phyloP scores from a whole-genome alignment of 352 stramenopile species.

The Phytophthora macrochlamydospora region DNA sequence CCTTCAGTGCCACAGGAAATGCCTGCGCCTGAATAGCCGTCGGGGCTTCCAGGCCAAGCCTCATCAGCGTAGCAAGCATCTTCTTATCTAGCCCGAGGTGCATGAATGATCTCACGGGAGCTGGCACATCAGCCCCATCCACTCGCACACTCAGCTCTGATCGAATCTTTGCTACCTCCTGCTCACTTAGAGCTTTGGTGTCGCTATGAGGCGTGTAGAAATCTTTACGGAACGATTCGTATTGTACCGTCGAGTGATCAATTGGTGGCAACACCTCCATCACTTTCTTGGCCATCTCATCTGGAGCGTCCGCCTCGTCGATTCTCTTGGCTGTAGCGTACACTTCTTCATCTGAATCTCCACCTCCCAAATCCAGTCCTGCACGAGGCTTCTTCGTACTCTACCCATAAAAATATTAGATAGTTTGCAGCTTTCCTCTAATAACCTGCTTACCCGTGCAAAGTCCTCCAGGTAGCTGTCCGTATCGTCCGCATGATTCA shows the following conservation, averaged over 20 bases:
- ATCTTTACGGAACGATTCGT: constrained; percentile 82
- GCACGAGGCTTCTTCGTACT: constrained; percentile 42
- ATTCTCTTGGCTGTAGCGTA: constrained; percentile 64
- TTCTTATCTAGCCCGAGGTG: constrained; percentile 71
- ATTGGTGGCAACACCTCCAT: constrained; percentile 82
- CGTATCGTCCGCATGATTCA: constrained; percentile 38
- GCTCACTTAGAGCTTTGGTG: constrained; percentile 33
- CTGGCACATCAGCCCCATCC: constrained; percentile 50
- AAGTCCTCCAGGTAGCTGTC: constrained; percentile 40
- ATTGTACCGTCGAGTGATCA: constrained; percentile 69
- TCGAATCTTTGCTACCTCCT: constrained; percentile 47
- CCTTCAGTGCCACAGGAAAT: constrained; percentile 81
- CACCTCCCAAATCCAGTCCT: constrained; percentile 5
- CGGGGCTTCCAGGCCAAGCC: constrained; percentile 71
- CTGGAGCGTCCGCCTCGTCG: constrained; percentile 32
- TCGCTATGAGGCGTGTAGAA: constrained; percentile 75
- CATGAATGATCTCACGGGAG: constrained; percentile 81
- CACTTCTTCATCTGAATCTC: constrained; percentile 81
- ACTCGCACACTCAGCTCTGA: constrained; percentile 57
- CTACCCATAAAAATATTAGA: constrained; percentile 18
- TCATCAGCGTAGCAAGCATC: constrained; percentile 72
- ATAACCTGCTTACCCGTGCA: constrained; percentile 25
- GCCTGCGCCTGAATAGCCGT: constrained; percentile 85
- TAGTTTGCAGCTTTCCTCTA: constrained; percentile 6
- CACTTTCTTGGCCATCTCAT: constrained; percentile 50